A percentile compares a stretch with the other conserved stretches of the same genome.
Conservation (phyloP, 2,329 filamentous ascomycete species). For the Alternaria sp. region DNA sequence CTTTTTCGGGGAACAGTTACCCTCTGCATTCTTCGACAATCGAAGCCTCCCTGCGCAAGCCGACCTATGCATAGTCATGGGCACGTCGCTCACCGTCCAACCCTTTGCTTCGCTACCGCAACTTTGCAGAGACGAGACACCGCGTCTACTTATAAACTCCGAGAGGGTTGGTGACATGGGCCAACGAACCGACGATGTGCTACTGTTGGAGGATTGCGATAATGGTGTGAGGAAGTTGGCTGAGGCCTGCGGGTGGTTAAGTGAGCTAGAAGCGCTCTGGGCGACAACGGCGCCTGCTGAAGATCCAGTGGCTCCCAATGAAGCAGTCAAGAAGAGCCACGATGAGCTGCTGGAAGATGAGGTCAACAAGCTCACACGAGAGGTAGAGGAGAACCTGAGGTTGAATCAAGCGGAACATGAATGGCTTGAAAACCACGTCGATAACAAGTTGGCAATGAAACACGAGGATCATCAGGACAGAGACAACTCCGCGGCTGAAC, state of each 20-base stretch:
- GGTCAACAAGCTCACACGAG: constrained; percentile 65
- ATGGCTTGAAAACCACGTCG: constrained; percentile 48
- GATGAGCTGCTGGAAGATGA: constrained; percentile 67
- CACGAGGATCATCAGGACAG: constrained; percentile 17
- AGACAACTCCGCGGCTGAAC: background rate
- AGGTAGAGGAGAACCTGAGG: constrained; percentile 64
- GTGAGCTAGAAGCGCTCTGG: constrained; percentile 84
- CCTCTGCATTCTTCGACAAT: constrained; percentile 69
- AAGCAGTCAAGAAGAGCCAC: constrained; percentile 56
- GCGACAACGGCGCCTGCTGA: constrained; percentile 64
- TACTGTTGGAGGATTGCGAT: constrained; percentile 85
- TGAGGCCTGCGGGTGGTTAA: constrained; percentile 80
- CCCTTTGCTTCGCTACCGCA: constrained; percentile 85
- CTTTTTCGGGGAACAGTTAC: constrained; percentile 85
- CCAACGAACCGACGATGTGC: constrained; percentile 79
- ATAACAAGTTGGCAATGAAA: constrained; percentile 39
- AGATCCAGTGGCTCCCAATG: constrained; percentile 1
- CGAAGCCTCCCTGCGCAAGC: constrained; percentile 66
- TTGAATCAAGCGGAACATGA: constrained; percentile 41
- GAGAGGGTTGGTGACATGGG: constrained; percentile 84
- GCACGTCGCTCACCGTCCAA: constrained; percentile 85
- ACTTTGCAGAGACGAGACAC: constrained; percentile 67
- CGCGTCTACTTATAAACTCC: constrained; percentile 86
- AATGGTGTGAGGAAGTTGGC: constrained; percentile 80
- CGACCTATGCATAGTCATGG: constrained; percentile 84